Percentiles rank a stretch among this genome's conserved stretches.
Evolutionary conservation across 1,284 basidiomycete genomes (phyloP).

Genomic region (Inonotus hispidus): DNA sequence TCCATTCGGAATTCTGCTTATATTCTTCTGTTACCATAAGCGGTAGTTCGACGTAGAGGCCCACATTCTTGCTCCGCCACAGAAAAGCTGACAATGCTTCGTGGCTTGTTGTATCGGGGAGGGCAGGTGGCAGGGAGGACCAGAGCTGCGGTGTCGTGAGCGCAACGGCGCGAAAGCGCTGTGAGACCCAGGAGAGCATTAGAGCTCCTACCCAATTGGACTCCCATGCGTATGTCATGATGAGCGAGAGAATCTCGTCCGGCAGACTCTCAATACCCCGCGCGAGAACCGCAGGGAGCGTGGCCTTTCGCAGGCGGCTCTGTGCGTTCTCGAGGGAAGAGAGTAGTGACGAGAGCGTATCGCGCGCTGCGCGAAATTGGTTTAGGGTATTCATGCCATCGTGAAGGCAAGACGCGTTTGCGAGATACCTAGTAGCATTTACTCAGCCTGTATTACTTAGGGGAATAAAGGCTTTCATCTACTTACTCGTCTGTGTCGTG

Average conservation of each 20-base stretch:
- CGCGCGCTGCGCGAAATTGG: background rate
- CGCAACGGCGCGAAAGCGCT: background rate
- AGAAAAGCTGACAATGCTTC: background rate
- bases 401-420: background rate
- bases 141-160: background rate
- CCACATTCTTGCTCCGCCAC: background rate
- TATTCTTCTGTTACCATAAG: background rate
- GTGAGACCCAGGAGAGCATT: background rate
- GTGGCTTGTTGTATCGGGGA: background rate
- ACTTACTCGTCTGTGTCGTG: too few relatives aligned
- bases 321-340: background rate
- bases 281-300: background rate
- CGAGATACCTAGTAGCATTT: background rate
- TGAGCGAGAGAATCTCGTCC: background rate
- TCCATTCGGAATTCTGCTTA: background rate
- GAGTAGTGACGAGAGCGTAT: background rate
- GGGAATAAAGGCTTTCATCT: too few relatives aligned
- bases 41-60: background rate
- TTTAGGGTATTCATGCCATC: background rate
- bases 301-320: background rate
- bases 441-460: background rate
- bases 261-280: background rate
- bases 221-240: background rate
- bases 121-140: background rate
- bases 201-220: background rate